These are phyloP conservation scores for Reutealis trisperma DNA, from an alignment of 345 rosid species.

Conservation along the genomic window DNA sequence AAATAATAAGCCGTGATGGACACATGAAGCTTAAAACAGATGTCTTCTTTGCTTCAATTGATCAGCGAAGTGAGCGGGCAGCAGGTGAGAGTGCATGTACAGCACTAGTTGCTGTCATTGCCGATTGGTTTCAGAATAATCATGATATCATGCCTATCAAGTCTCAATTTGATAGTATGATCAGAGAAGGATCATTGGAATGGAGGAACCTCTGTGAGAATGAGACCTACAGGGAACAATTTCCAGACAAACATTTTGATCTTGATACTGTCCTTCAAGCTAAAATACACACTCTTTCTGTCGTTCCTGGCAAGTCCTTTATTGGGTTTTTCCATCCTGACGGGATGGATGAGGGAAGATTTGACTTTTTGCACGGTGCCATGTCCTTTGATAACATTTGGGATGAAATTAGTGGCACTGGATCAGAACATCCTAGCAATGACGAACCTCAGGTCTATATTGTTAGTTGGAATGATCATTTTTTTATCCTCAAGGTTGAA, in stretches of 20 bases:
- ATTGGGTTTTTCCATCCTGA: slow-evolving; percentile 94
- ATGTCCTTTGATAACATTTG: slow-evolving; percentile 96
- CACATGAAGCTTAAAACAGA: slow-evolving; percentile 72
- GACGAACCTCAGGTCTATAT: slow-evolving; percentile 66
- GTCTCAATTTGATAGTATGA: slow-evolving; percentile 87
- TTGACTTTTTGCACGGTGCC: slow-evolving; percentile 76
- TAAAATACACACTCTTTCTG: slow-evolving; percentile 67
- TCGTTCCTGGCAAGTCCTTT: slow-evolving; percentile 69
- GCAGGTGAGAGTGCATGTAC: slow-evolving; percentile 98
- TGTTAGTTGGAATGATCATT: slow-evolving; percentile 99
- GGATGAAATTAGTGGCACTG: slow-evolving; percentile 74
- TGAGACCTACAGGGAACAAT: slow-evolving; percentile 63
- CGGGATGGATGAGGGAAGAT: slow-evolving; percentile 67
- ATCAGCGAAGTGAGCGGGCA: slow-evolving; percentile 90
- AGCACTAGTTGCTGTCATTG: slow-evolving; percentile 90
- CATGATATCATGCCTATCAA: slow-evolving; percentile 77
- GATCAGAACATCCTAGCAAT: slow-evolving; percentile 41
- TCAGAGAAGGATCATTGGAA: slow-evolving; percentile 89
- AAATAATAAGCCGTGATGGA: slow-evolving; percentile 84
- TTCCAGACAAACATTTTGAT: slow-evolving; percentile 95
- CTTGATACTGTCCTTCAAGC: slow-evolving; percentile 94
- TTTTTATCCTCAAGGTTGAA: slow-evolving; percentile 81
- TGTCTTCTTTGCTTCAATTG: slow-evolving; percentile 90
- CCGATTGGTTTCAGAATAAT: slow-evolving; percentile 89
- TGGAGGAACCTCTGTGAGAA: slow-evolving; percentile 95